Evolutionary conservation across 371 early-diverging fungal species (phyloP), one percentile per base, ranked within the genome.

Genomic region (Mortierella sp.): DNA sequence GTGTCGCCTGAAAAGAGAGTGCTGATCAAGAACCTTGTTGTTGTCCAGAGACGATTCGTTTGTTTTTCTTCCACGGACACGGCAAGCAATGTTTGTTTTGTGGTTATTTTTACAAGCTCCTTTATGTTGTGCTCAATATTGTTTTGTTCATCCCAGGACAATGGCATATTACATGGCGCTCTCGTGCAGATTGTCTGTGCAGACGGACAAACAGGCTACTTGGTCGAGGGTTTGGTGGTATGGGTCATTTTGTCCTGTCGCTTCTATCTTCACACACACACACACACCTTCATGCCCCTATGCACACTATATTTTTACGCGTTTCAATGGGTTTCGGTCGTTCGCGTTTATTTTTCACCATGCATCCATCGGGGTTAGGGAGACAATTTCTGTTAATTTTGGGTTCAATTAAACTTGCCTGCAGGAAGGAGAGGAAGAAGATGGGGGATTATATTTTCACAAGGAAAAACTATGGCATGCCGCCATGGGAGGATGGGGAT

Each of bases 161-260:
- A 65, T 21, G 65, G 38, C 60, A 21, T 65, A 65, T 65, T 65
- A 14, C 55, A 46, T 70, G 68, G 79, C 71, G 80, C 80, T 79
- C 80, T 60, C 72, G 35, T 79, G 80, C 80, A 75, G 71, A 27
- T 27, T 75, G 75, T 79, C 80, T 79, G 80, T 79, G 80, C 80
- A 56, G 51, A 72, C 32, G 44, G 21, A 58, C 12, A 71, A 49
- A 73, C 41, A 65, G 41, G 43, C 44, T 78, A 54, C 35, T 54
- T 48, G 18, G n/a, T 16, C 32, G 41, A 16, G 29, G 43, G 32
- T 48, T 48, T 71, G 32, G 48, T 48, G 7, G 60, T 32, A 12
- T 60, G 29, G 32, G 16, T 41, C 32, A 48, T 3, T 46, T 44
- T 44, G 41, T 55, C 16, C 18, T 46, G 21, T 65, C 27, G 27